Evolutionary conservation across 257 asterid genomes (phyloP), one percentile per base, ranked within the genome.

Genomic region (Craterostigma plantagineum): DNA sequence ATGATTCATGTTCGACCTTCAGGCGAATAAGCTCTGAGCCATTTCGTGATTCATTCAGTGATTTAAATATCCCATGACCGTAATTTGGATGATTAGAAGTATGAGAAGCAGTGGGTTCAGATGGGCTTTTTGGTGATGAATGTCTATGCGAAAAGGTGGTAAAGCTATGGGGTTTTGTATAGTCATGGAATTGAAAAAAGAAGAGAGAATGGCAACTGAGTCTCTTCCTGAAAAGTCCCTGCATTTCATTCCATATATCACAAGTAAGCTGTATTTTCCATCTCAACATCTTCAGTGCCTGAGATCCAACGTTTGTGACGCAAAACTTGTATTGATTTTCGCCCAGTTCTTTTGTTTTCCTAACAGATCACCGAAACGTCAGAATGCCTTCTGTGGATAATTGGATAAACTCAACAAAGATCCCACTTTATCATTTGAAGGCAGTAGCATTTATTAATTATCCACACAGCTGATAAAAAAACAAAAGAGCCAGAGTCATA

Each of bases 11-110:
- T 37, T 56, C 77, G 9, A 40, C 60, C 52, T 50, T 57, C 30
- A 79, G 69, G 68, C 51, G 66, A 45, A 79, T 64, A 44, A 79
- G 69, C 42, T 57, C 77, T 35, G 39, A 14, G 50, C 63, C 77
- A 44, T 52, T 59, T 50, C 62, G 46, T 10, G 58, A 45, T 59
- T 64, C 48, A 46, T 45, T 34, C 42, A 44, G 33, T 38, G 45
- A 38, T 34, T 14, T 18, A 18, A 10, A 42, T 18, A 44, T 16
- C 27, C 58, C 48, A 52, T 56, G 45, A 46, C 41, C 53, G 33
- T 14, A 11, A 11, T n/a, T 39, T 44, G 58, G 45, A 38, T 52
- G 34, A n/a, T 48, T 43, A 34, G 47, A 52, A 42, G 35, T 16
- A 4, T 43, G 44, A 46, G 43, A 18, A 35, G 51, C 54, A 16